A percentile compares a stretch with the other conserved stretches of the same genome.
These are phyloP conservation scores for Alternaria gansuensis DNA, from an alignment of 2,329 filamentous ascomycete species.

Conservation along the genomic window DNA sequence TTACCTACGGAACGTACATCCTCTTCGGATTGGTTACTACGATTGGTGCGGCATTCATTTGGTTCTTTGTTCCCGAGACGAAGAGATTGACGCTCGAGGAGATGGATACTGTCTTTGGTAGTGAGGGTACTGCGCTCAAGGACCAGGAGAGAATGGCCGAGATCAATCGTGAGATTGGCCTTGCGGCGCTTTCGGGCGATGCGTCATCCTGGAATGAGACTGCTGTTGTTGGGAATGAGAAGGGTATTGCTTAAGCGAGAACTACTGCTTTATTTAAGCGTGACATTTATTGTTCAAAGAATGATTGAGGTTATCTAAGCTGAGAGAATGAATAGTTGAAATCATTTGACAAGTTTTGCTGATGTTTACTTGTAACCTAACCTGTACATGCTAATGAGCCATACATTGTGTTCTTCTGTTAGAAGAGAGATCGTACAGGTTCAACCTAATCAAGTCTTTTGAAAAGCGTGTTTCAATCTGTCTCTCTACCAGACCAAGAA, in stretches of 20 bases:
- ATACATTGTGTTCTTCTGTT: too few relatives aligned
- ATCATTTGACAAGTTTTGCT: background rate
- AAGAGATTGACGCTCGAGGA: constrained; percentile 63
- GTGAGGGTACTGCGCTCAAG: constrained; percentile 69
- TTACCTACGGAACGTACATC: constrained; percentile 76
- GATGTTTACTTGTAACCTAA: too few relatives aligned
- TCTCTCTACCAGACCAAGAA: background rate
- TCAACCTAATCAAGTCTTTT: too few relatives aligned
- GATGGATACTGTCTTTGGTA: constrained; percentile 73
- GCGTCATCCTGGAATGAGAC: constrained; percentile 13
- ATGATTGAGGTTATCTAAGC: background rate
- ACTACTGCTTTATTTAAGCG: background rate
- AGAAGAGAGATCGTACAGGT: too few relatives aligned
- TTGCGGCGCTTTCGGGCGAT: constrained; percentile 53
- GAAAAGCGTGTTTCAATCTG: too few relatives aligned
- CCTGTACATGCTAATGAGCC: background rate
- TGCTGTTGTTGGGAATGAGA: constrained; percentile 26
- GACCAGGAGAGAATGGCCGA: constrained; percentile 75
- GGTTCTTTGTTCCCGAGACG: constrained; percentile 63
- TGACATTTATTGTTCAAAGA: background rate
- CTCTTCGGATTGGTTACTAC: constrained; percentile 73
- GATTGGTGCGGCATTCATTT: constrained; percentile 66
- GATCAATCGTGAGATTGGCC: constrained; percentile 74
- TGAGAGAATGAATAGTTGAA: background rate
- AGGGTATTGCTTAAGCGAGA: constrained; percentile 16